Percentiles rank a stretch among this genome's conserved stretches.
These are phyloP conservation scores for Fusarium papillatum DNA, from an alignment of 2,329 filamentous ascomycete genomes.

Conservation along the genomic window DNA sequence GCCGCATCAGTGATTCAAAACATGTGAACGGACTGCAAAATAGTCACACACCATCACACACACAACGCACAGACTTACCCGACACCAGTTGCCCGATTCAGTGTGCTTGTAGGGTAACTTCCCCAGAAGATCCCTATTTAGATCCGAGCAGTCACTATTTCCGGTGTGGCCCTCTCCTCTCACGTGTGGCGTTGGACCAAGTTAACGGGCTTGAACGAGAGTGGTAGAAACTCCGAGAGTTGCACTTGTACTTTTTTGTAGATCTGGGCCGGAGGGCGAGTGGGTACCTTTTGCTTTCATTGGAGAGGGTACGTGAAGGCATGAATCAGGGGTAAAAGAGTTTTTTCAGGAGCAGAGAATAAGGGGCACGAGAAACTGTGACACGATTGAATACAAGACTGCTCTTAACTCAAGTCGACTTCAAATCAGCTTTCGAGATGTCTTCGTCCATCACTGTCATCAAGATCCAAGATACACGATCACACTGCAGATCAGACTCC, in stretches of 20 bases:
- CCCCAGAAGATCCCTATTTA: not conserved
- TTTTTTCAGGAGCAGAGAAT: not conserved
- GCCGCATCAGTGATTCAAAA: constrained; percentile 1
- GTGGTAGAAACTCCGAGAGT: not conserved
- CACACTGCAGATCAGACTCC: not conserved
- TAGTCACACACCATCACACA: constrained; percentile 4
- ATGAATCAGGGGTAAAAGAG: constrained; percentile 1
- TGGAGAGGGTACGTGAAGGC: not conserved
- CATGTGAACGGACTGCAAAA: not conserved
- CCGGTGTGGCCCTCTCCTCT: not conserved
- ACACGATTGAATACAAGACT: not conserved
- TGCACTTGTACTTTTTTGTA: not conserved
- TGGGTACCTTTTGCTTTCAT: not conserved
- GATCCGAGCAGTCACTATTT: not conserved
- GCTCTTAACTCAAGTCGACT: not conserved
- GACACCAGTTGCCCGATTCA: not conserved
- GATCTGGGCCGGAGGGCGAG: not conserved
- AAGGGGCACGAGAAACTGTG: not conserved
- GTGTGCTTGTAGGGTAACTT: no score
- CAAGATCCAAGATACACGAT: not conserved
- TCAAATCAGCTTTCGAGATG: not conserved
- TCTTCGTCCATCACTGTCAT: not conserved
- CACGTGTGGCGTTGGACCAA: not conserved
- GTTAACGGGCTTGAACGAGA: not conserved
- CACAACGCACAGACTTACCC: not conserved